phyloP scores from a whole-genome alignment of 768 basidiomycete species.

The Tylopilus subfusipes region DNA sequence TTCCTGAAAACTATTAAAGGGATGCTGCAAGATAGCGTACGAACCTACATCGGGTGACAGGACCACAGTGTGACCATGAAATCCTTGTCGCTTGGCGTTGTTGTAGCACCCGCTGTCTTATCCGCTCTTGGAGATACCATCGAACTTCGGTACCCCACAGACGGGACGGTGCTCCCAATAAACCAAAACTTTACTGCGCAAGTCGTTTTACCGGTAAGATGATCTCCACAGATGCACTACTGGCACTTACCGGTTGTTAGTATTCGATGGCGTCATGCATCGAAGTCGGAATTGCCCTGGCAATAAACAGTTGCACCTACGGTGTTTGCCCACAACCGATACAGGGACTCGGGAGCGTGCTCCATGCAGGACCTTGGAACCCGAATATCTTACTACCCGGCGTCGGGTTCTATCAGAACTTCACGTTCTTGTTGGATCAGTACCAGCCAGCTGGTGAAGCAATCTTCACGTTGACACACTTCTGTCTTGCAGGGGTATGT shows the following conservation, averaged over 20 bases:
- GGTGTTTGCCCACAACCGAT: constrained; percentile 15
- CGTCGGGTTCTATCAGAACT: constrained; percentile 20
- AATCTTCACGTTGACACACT: constrained; percentile 18
- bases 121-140: constrained; percentile 16
- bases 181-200: constrained; percentile 15
- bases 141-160: constrained; percentile 19
- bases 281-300: constrained; percentile 20
- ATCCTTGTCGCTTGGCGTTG: neutral
- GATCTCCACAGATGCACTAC: too few relatives aligned
- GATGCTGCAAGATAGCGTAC: neutral
- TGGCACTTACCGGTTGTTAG: constrained; percentile 2
- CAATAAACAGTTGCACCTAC: constrained; percentile 15
- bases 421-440: constrained; percentile 13
- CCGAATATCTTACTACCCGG: neutral
- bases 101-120: neutral
- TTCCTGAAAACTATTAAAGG: neutral
- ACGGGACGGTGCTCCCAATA: constrained; percentile 16
- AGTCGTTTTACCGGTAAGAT: constrained; percentile 16
- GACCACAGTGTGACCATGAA: constrained; percentile 7
- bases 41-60: neutral
- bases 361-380: constrained; percentile 21
- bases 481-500: constrained; percentile 17
- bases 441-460: constrained; percentile 12
- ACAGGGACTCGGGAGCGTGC: constrained; percentile 13
- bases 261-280: constrained; percentile 16